Percentiles rank a stretch among this genome's conserved stretches.
These are phyloP conservation scores for Mrakia blollopis DNA, from an alignment of 768 basidiomycete species.

Conservation along the genomic window DNA sequence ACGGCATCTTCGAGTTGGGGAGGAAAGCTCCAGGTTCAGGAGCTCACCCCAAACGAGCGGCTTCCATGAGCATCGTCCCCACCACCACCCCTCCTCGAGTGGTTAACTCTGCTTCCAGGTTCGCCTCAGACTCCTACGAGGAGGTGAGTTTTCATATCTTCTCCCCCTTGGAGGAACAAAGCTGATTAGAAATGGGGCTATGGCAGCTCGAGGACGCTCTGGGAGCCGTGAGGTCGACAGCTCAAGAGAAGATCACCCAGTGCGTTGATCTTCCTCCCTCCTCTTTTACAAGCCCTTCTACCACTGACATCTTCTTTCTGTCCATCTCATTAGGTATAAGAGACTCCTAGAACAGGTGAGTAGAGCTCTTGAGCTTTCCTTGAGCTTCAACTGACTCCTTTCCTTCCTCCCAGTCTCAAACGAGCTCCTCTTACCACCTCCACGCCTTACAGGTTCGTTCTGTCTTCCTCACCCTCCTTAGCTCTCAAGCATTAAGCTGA, in stretches of 20 bases:
- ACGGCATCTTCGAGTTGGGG: not conserved
- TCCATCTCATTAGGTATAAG: constrained; percentile 5
- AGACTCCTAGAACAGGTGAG: constrained; percentile 20
- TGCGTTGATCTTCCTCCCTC: constrained; percentile 39
- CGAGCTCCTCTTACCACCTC: constrained; percentile 70
- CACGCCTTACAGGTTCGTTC: constrained; percentile 62
- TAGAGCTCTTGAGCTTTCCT: not conserved
- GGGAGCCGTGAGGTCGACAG: constrained; percentile 54
- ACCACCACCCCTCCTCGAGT: not conserved
- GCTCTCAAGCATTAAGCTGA: no score
- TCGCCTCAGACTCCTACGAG: constrained; percentile 40
- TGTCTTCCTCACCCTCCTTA: no score
- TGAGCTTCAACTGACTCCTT: not conserved
- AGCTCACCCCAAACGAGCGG: not conserved
- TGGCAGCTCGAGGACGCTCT: constrained; percentile 22
- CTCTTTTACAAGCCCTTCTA: not conserved
- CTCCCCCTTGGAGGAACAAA: constrained; percentile 7
- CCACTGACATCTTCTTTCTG: not conserved
- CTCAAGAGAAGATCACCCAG: constrained; percentile 51
- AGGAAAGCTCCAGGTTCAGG: not conserved
- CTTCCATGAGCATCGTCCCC: not conserved
- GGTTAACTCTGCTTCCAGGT: not conserved
- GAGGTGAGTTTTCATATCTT: constrained; percentile 54
- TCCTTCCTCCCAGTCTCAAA: constrained; percentile 52
- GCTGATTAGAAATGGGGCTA: not conserved